Evolutionary conservation across 495 filamentous ascomycete species (phyloP), one percentile per base, ranked within the genome.

Genomic region (Penicillium longicatenatum): DNA sequence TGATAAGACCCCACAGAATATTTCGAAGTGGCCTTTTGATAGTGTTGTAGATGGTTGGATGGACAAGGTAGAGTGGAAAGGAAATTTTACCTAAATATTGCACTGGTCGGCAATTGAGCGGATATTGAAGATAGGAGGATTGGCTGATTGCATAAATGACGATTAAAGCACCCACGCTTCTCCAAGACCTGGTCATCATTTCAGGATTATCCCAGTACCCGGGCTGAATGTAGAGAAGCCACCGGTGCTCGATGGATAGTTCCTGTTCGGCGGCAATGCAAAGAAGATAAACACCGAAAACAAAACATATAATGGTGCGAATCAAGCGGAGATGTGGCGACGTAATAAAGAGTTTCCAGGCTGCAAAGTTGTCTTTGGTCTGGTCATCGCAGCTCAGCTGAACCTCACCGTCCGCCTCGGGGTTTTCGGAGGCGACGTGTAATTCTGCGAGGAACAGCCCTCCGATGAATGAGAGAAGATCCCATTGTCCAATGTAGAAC

Each of bases 381-480:
- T 16, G 24, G 6, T 19, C 29, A 29, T 62, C 29, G 16, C 30
- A 62, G 7, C 59, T 57, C 45, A 65, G 24, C 48, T 54, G 50
- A n/a, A 39, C 6, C 12, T 55, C 54, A 2, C 43, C 42, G 6
- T 60, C 45, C 22, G 42, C 17, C 30, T 49, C 6, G 11, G 8
- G 3, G 2, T 9, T 2, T 4, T n/a, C 16, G 14, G 8, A 3
- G 37, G 37, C 8, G 47, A 39, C 14, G 72, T 58, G 16, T 26
- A 70, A 60, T 53, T 81, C 77, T 7, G 79, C 76, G 11, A 79
- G 45, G 12, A 65, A 52, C 50, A 78, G 69, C n/a, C 79, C 79
- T 12, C 70, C 61, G 37, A 79, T 58, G 62, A 82, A 82, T 4
- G 72, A 66, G n/a, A 68, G 72, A 24, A 81, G 41, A 44, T 82